Percentiles rank a stretch among this genome's conserved stretches.
Conservation (phyloP, 768 basidiomycete genomes). For the Boletus sensibilis region DNA sequence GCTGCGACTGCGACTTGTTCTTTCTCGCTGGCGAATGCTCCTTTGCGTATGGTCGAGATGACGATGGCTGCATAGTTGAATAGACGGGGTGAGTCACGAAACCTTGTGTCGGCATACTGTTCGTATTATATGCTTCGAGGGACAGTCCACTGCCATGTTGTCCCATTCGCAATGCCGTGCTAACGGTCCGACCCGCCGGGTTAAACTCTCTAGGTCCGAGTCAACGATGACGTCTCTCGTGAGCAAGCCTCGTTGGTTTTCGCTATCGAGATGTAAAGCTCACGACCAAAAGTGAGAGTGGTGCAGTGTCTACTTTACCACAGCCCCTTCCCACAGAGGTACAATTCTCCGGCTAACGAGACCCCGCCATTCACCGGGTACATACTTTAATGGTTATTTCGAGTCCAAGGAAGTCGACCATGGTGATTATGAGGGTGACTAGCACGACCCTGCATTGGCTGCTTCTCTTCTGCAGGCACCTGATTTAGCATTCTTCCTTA, state of each 20-base stretch:
- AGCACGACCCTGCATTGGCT: not conserved
- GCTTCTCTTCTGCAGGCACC: not conserved
- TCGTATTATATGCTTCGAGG: conserved; percentile 18
- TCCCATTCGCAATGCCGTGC: not conserved
- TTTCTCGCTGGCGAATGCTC: conserved; percentile 13
- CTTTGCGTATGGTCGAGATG: conserved; percentile 6
- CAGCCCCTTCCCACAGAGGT: not conserved
- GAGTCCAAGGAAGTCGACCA: not conserved
- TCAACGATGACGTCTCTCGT: no score
- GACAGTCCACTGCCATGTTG: conserved; percentile 3
- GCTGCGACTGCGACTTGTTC: conserved; percentile 28
- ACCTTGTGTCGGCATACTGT: not conserved
- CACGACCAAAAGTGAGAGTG: not conserved
- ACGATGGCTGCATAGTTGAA: conserved; percentile 17
- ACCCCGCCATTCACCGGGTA: not conserved
- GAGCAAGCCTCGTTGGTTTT: not conserved
- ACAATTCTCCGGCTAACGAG: conserved; percentile 3
- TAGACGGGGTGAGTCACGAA: conserved; percentile 12
- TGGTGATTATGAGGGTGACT: not conserved
- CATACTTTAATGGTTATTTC: not conserved
- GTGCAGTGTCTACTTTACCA: not conserved
- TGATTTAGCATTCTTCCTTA: not conserved
- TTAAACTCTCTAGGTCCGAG: not conserved
- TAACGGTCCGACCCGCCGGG: not conserved
- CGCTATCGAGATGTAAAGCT: not conserved